Evolutionary conservation across 768 basidiomycete species (phyloP).

Genomic region (Obba rivulosa): DNA sequence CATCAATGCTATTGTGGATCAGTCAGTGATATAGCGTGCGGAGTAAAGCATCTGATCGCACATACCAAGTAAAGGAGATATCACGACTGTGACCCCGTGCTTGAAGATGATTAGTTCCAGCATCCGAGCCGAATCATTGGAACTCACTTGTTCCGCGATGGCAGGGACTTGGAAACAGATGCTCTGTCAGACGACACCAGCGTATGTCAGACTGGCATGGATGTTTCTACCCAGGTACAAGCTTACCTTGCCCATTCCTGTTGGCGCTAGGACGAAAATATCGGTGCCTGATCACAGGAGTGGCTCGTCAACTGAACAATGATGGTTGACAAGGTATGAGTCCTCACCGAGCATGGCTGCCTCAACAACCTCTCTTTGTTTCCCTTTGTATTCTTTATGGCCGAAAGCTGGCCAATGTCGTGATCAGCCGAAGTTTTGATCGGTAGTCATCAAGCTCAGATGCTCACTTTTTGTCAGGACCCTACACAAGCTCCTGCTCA

Average conservation of each 20-base stretch:
- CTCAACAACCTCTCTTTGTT: conserved; percentile 71
- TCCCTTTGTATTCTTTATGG: conserved; percentile 64
- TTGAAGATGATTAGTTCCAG: conserved; percentile 19
- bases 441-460: not conserved
- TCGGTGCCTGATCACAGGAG: conserved; percentile 45
- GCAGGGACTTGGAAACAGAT: conserved; percentile 86
- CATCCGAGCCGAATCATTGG: conserved; percentile 2
- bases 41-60: not conserved
- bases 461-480: not conserved
- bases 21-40: not conserved
- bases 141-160: conserved; percentile 49
- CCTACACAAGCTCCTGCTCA: too few relatives aligned
- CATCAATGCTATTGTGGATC: conserved; percentile 60
- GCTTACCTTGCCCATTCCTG: conserved; percentile 81
- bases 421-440: not conserved
- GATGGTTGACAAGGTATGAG: not conserved
- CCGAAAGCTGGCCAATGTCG: conserved; percentile 52
- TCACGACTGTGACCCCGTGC: conserved; percentile 68
- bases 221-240: not conserved
- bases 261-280: conserved; percentile 78
- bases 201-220: not conserved
- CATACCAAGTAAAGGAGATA: conserved; percentile 74
- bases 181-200: conserved; percentile 40
- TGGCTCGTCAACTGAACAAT: not conserved
- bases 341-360: conserved; percentile 61